These are phyloP conservation scores for Salix dunnii DNA, from an alignment of 345 rosid species.

Conservation along the genomic window DNA sequence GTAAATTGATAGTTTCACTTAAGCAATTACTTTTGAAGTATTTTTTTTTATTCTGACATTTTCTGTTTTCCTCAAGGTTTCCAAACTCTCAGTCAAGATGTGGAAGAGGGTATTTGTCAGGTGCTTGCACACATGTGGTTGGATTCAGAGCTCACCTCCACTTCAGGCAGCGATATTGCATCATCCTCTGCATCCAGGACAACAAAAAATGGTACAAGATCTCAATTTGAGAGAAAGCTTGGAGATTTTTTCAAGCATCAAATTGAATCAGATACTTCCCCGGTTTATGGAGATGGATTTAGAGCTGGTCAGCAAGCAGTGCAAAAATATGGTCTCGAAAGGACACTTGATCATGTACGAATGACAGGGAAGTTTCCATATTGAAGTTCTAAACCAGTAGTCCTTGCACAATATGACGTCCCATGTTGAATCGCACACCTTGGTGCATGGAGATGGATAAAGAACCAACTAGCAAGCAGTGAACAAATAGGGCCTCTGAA, in stretches of 20 bases:
- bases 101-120: constrained; percentile 97
- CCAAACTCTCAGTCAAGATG: constrained; percentile 72
- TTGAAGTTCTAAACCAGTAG: constrained; percentile 26
- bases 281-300: constrained; percentile 91
- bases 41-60: constrained; percentile 1
- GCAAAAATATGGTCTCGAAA: constrained; percentile 58
- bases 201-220: constrained; percentile 65
- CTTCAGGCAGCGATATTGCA: constrained; percentile 38
- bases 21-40: not conserved
- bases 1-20: not conserved
- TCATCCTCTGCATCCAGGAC: constrained; percentile 50
- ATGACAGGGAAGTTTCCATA: constrained; percentile 80
- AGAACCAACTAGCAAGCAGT: constrained; percentile 71
- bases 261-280: constrained; percentile 79
- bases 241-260: constrained; percentile 90
- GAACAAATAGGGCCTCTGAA: constrained; percentile 54
- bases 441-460: constrained; percentile 86
- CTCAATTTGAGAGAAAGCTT: constrained; percentile 85
- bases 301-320: constrained; percentile 80
- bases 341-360: constrained; percentile 78
- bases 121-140: constrained; percentile 97
- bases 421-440: constrained; percentile 79
- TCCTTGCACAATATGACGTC: not conserved
- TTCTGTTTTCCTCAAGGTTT: constrained; percentile 46
- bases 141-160: constrained; percentile 44